Conservation (phyloP, 2,329 filamentous ascomycete genomes). For the Colletotrichum tofieldiae region DNA sequence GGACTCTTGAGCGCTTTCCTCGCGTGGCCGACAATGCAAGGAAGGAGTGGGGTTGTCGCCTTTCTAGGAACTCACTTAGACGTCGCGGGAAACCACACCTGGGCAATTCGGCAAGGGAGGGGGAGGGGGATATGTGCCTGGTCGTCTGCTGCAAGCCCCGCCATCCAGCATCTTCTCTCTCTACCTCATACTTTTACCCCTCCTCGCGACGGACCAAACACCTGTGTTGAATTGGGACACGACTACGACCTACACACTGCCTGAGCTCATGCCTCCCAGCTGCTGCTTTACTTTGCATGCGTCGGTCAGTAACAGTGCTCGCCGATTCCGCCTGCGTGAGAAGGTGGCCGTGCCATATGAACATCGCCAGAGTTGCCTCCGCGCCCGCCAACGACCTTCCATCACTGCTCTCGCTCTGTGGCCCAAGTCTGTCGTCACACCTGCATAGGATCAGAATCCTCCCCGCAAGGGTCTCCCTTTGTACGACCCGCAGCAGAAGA, state of each 20-base stretch:
- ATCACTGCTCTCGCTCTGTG: neutral
- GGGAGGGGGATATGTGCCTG: conserved; percentile 3
- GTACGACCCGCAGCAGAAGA: conserved; percentile 41
- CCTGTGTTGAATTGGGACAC: conserved; percentile 1
- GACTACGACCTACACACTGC: neutral
- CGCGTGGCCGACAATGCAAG: conserved; percentile 10
- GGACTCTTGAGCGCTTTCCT: conserved; percentile 22
- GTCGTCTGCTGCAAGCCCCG: conserved; percentile 33
- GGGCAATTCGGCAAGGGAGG: conserved; percentile 1
- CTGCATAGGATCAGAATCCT: conserved; percentile 33
- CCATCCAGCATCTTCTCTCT: conserved; percentile 39
- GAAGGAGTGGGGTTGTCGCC: conserved; percentile 17
- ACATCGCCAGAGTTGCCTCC: neutral
- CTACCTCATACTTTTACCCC: conserved; percentile 41
- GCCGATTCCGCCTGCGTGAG: no score
- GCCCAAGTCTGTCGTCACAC: conserved; percentile 39
- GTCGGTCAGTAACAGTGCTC: neutral
- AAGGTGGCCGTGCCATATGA: neutral
- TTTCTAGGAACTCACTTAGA: conserved; percentile 6
- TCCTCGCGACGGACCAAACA: conserved; percentile 21
- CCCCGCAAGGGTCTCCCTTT: conserved; percentile 40
- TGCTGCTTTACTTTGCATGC: neutral
- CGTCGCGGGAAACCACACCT: conserved; percentile 9
- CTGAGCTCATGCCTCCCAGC: neutral
- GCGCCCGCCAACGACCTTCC: neutral